These are phyloP conservation scores for Phytophthora sp. DNA, from an alignment of 352 stramenopile genomes.

Conservation along the genomic window DNA sequence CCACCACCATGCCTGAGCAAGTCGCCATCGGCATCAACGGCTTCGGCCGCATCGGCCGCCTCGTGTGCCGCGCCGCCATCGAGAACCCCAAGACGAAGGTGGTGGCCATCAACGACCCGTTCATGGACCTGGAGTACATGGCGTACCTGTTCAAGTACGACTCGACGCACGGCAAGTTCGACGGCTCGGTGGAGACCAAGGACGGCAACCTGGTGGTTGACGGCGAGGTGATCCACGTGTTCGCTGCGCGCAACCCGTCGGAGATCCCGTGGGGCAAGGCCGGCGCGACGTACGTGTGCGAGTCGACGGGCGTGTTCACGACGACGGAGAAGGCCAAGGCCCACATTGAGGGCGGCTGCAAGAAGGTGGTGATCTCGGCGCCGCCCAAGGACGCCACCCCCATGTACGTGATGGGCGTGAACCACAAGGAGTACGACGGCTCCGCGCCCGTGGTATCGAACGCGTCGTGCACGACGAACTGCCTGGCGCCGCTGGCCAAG, in stretches of 20 bases:
- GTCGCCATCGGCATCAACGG: slow-evolving; percentile 98
- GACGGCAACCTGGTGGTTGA: slow-evolving; percentile 91
- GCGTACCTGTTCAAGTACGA: slow-evolving; percentile 93
- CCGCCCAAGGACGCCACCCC: slow-evolving; percentile 96
- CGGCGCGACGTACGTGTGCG: slow-evolving; percentile 94
- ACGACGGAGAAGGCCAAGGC: slow-evolving; percentile 92
- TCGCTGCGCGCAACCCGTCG: slow-evolving; percentile 91
- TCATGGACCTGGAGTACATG: slow-evolving; percentile 97
- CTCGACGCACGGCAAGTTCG: slow-evolving; percentile 91
- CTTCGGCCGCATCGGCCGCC: slow-evolving; percentile 98
- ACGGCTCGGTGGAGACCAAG: slow-evolving; percentile 82
- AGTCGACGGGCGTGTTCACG: slow-evolving; percentile 83
- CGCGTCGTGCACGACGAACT: slow-evolving; percentile 99
- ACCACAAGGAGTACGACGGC: slow-evolving; percentile 93
- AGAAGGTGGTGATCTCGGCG: slow-evolving; percentile 97
- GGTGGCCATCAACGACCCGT: slow-evolving; percentile 95
- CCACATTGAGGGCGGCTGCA: slow-evolving; percentile 92
- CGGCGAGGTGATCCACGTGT: slow-evolving; percentile 94
- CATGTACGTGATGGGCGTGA: slow-evolving; percentile 99
- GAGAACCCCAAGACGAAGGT: slow-evolving; percentile 87
- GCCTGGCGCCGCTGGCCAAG: slow-evolving; percentile 97
- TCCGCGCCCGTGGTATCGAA: slow-evolving; percentile 97
- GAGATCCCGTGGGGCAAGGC: slow-evolving; percentile 93
- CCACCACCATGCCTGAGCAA: slow-evolving; percentile 14
- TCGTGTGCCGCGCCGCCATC: slow-evolving; percentile 94